A percentile compares a stretch with the other conserved stretches of the same genome.
Evolutionary conservation across 148 eudicot genomes (phyloP).

Genomic region (Pouteria glomerata): DNA sequence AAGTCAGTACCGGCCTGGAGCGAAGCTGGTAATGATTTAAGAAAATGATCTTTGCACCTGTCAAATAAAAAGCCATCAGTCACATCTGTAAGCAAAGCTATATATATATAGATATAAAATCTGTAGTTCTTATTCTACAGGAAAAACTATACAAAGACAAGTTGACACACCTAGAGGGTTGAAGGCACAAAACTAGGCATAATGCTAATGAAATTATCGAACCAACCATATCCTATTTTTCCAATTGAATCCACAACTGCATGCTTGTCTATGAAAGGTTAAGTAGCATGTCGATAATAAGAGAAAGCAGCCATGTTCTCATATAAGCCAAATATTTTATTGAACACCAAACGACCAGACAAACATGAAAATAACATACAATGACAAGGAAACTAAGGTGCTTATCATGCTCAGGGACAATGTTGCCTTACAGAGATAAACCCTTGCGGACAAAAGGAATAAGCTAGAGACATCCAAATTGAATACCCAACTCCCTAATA

Average conservation of each 20-base stretch:
- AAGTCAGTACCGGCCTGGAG: conserved; percentile 76
- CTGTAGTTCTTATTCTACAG: no score
- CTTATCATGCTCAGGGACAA: background rate
- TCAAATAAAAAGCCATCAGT: conserved; percentile 9
- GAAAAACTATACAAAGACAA: no score
- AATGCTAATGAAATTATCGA: no score
- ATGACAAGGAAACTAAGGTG: no score
- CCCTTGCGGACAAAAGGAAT: conserved; percentile 83
- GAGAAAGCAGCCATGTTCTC: no score
- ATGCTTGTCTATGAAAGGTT: no score
- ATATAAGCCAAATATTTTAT: background rate
- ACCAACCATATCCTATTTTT: conserved; percentile 15
- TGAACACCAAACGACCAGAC: no score
- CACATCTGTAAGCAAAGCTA: background rate
- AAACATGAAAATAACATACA: background rate
- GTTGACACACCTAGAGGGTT: no score
- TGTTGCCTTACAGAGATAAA: conserved; percentile 56
- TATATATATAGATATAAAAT: no score
- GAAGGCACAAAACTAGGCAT: no score
- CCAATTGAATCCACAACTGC: no score
- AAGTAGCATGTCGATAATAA: background rate
- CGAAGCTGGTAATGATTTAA: conserved; percentile 65
- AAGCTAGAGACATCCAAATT: conserved; percentile 85
- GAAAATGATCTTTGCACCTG: conserved; percentile 85
- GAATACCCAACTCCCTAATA: conserved; percentile 80